phyloP scores from a whole-genome alignment of 495 filamentous ascomycete species.

The Penicillium silybi region DNA sequence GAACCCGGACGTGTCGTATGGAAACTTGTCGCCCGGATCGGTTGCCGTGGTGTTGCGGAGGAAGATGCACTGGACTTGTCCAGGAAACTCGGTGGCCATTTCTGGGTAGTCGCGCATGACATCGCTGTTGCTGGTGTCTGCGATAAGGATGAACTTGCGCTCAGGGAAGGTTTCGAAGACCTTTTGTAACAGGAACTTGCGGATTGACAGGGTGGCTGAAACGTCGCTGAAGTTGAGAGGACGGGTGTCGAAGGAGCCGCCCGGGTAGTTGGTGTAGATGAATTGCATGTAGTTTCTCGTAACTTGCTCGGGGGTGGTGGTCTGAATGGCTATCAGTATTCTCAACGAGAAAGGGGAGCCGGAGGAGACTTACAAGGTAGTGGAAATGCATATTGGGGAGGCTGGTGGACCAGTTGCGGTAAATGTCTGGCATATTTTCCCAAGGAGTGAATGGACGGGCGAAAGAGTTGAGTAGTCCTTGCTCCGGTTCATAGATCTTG shows the following conservation, averaged over 20 bases:
- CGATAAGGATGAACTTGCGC: constrained; percentile 71
- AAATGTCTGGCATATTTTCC: constrained; percentile 76
- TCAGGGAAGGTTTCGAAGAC: constrained; percentile 72
- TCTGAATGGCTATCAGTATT: constrained; percentile 20
- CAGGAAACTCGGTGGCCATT: constrained; percentile 59
- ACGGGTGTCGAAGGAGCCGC: constrained; percentile 69
- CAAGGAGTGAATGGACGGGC: constrained; percentile 65
- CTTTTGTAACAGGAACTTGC: constrained; percentile 60
- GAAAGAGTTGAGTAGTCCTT: constrained; percentile 75
- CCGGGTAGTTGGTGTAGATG: constrained; percentile 69
- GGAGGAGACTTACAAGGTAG: constrained; percentile 47
- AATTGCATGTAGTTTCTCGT: constrained; percentile 78
- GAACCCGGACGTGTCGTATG: constrained; percentile 73
- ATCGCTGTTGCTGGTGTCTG: constrained; percentile 74
- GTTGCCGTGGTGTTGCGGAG: constrained; percentile 70
- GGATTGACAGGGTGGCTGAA: constrained; percentile 64
- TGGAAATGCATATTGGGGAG: constrained; percentile 71
- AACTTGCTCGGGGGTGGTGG: constrained; percentile 75
- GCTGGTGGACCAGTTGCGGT: constrained; percentile 59
- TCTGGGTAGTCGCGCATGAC: constrained; percentile 71
- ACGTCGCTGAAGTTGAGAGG: constrained; percentile 78
- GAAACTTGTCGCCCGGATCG: constrained; percentile 58
- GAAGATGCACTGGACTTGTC: constrained; percentile 73
- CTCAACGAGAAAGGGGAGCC: not conserved
- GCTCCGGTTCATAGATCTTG: constrained; percentile 70